Evolutionary conservation across 2,329 filamentous ascomycete species (phyloP).

Genomic region (Verruconis gallopava): DNA sequence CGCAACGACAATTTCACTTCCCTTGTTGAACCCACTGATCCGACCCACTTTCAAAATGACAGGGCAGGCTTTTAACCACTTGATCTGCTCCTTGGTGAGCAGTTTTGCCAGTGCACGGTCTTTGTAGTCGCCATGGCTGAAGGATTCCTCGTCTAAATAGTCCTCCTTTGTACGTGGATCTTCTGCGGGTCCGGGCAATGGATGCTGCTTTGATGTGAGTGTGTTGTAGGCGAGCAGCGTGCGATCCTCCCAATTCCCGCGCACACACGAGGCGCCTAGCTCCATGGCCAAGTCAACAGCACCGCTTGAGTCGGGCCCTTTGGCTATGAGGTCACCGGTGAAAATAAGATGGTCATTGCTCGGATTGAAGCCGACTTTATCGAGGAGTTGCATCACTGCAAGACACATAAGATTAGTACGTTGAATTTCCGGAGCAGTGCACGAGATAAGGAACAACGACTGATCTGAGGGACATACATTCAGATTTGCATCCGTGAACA

Average conservation of each 20-base stretch:
- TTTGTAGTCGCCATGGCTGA: conserved; percentile 23
- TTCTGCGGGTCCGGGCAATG: conserved; percentile 19
- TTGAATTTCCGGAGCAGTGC: no score
- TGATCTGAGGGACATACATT: conserved; percentile 47
- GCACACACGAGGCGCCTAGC: conserved; percentile 65
- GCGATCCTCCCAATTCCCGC: conserved; percentile 86
- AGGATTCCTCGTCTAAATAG: conserved; percentile 19
- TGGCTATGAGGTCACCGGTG: conserved; percentile 45
- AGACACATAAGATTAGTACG: no score
- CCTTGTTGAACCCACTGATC: conserved; percentile 30
- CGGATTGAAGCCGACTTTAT: conserved; percentile 50
- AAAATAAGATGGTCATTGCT: conserved; percentile 36
- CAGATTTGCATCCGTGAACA: conserved; percentile 72
- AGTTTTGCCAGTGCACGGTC: conserved; percentile 43
- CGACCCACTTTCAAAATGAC: conserved; percentile 65
- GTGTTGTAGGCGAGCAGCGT: conserved; percentile 53
- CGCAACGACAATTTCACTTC: conserved; percentile 59
- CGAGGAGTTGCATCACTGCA: conserved; percentile 45
- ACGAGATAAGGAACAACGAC: no score
- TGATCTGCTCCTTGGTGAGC: conserved; percentile 45
- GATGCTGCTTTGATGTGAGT: conserved; percentile 15
- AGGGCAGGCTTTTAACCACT: conserved; percentile 59
- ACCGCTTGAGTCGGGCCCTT: conserved; percentile 70
- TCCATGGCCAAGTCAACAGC: conserved; percentile 65
- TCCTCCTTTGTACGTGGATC: conserved; percentile 19